Conservation (phyloP, 257 asterid species). For the Plantago major region DNA sequence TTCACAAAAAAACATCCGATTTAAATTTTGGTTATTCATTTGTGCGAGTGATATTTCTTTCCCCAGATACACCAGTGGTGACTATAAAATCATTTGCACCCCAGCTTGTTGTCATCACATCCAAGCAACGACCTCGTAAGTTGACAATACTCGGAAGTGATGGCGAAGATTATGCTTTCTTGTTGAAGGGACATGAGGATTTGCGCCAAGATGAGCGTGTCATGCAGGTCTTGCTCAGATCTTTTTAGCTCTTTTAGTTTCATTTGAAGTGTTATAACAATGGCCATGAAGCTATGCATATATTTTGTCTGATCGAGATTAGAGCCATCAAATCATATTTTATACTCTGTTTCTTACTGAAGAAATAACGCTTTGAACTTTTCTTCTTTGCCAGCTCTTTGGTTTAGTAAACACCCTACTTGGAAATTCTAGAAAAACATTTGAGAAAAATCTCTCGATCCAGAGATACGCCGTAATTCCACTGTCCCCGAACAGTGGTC, state of each 20-base stretch:
- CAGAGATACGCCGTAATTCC: conserved; percentile 95
- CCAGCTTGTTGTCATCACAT: conserved; percentile 95
- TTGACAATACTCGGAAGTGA: conserved; percentile 94
- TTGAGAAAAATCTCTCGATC: conserved; percentile 91
- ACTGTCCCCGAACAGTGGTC: conserved; percentile 93
- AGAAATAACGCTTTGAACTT: conserved; percentile 21
- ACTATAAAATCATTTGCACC: conserved; percentile 90
- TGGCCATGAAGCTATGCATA: conserved; percentile 9
- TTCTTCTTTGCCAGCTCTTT: conserved; percentile 59
- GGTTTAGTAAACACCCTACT: conserved; percentile 93
- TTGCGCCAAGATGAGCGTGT: conserved; percentile 99
- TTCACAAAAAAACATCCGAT: conserved; percentile 1
- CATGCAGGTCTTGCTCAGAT: conserved; percentile 70
- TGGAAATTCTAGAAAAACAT: conserved; percentile 86
- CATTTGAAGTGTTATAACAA: conserved; percentile 4
- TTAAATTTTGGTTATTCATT: conserved; percentile 5
- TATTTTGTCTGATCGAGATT: conserved; percentile 14
- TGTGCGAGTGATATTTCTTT: conserved; percentile 11
- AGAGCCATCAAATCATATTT: background rate
- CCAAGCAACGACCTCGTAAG: conserved; percentile 98
- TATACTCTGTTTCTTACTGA: conserved; percentile 1
- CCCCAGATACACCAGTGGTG: conserved; percentile 82
- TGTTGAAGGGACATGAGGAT: conserved; percentile 98
- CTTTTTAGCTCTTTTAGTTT: background rate
- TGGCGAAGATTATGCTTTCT: conserved; percentile 92